Conservation (phyloP, 225 moss, liverwort and hornwort genomes). For the Asterella californica region DNA sequence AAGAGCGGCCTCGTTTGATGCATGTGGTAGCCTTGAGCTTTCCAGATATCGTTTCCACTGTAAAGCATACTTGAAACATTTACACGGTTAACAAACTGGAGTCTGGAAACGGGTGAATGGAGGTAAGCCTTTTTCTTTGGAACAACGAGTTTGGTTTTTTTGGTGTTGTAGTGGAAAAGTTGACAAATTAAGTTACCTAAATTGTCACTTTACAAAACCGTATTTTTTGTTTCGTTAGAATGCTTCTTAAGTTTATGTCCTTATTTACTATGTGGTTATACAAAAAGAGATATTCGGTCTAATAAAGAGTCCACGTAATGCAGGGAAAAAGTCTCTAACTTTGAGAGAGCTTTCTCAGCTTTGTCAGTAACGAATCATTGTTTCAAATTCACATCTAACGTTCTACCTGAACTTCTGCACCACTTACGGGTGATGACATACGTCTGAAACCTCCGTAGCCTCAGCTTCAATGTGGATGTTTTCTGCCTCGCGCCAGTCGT, state of each 20-base stretch:
- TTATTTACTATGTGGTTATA: too few species aligned
- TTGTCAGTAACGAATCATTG: background rate
- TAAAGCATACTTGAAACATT: background rate
- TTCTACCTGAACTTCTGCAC: slow-evolving; percentile 3
- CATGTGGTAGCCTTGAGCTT: slow-evolving; percentile 83
- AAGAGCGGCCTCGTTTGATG: slow-evolving; percentile 66
- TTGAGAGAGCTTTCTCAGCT: too few species aligned
- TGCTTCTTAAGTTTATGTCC: too few species aligned
- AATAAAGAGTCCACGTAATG: too few species aligned
- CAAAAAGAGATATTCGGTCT: too few species aligned
- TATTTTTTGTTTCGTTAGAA: too few species aligned
- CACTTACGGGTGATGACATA: slow-evolving; percentile 33
- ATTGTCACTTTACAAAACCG: too few species aligned
- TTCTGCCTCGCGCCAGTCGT: slow-evolving; percentile 51
- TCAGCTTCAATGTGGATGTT: slow-evolving; percentile 61
- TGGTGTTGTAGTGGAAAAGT: too few species aligned
- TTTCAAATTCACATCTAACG: background rate
- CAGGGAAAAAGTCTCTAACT: too few species aligned
- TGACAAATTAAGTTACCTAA: too few species aligned
- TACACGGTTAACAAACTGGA: background rate
- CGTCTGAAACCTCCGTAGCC: slow-evolving; percentile 49
- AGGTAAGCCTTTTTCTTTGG: background rate
- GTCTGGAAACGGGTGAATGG: too few species aligned
- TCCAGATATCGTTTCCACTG: slow-evolving; percentile 87
- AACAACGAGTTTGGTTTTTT: background rate